These are phyloP conservation scores for Pezicula neosporulosa DNA, from an alignment of 2,329 filamentous ascomycete genomes.

Conservation along the genomic window DNA sequence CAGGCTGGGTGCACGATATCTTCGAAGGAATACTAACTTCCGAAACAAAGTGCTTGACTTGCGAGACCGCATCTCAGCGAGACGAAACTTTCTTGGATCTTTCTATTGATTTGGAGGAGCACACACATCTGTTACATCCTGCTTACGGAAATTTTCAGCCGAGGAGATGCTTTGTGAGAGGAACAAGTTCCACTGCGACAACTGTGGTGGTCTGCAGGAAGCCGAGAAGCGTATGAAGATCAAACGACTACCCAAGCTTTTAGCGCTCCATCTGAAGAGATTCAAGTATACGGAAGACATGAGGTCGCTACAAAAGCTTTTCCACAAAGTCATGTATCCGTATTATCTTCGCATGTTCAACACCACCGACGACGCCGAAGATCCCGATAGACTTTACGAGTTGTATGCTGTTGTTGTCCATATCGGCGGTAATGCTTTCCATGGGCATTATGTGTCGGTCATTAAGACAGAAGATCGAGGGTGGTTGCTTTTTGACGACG, in stretches of 20 bases:
- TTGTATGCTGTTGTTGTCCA: slow-evolving; percentile 96
- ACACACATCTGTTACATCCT: slow-evolving; percentile 95
- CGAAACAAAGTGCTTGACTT: slow-evolving; percentile 93
- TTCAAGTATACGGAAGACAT: slow-evolving; percentile 99
- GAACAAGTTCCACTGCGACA: slow-evolving; percentile 99
- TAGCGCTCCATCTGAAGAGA: slow-evolving; percentile 90
- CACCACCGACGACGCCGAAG: slow-evolving; percentile 91
- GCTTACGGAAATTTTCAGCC: slow-evolving; percentile 90
- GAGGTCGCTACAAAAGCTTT: slow-evolving; percentile 90
- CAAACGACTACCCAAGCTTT: slow-evolving; percentile 84
- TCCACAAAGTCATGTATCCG: slow-evolving; percentile 94
- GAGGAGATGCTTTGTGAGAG: slow-evolving; percentile 98
- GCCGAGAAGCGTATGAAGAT: slow-evolving; percentile 99
- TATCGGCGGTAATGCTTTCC: slow-evolving; percentile 93
- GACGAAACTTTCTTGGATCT: slow-evolving; percentile 96
- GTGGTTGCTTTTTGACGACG: slow-evolving; percentile 96
- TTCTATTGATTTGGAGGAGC: slow-evolving; percentile 92
- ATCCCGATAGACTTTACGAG: slow-evolving; percentile 92
- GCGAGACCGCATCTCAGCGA: slow-evolving; percentile 90
- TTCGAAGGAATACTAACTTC: slow-evolving; percentile 95
- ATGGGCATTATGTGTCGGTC: slow-evolving; percentile 96
- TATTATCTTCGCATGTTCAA: slow-evolving; percentile 97
- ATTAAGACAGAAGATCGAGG: slow-evolving; percentile 96
- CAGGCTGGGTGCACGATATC: slow-evolving; percentile 93
- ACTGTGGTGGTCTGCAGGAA: slow-evolving; percentile 93